Base-by-base conservation (phyloP, 768 basidiomycete species). In the Mycena filopes region DNA sequence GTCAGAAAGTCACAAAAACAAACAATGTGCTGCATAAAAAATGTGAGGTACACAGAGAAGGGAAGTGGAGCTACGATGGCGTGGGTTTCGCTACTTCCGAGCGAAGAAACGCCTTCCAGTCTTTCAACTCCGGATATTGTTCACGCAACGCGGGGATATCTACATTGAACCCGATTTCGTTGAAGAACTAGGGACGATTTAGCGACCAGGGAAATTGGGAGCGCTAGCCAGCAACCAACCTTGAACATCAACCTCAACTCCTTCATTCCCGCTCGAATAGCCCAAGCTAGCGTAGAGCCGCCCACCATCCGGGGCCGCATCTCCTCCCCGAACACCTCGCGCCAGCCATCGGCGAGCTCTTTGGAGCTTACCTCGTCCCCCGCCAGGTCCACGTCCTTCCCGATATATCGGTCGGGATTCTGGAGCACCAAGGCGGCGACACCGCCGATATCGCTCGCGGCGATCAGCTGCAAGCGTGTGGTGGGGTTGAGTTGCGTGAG, bases 241-340 rank as follows among this genome's bases (percentile, higher is more conserved):
- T 60, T 49, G 55, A 66, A 66, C 65, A 66, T 66, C 23, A 51
- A 20, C 41, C 60, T 31, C 11, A 66, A 6, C 48, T 66, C 65
- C 26, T 45, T 50, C 31, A 18, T 53, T 11, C 38, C 59, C 40
- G 9, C 12, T 5, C 60, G 47, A 12, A 53, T 25, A 1, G 49
- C 47, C 55, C 55, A 56, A 7, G 55, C 41, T 7, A 62, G 31
- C 2, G 55, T 26, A 12, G 11, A 31, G 18, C 60, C 53, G 6
- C 55, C 55, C 12, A 62, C 6, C 46, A 55, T 48, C 31, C 36
- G 51, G 11, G 53, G 65, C 11, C 41, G 53, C 54, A 67, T 45
- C 43, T 62, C 54, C 20, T 26, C 51, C 2, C 55, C 60, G 15
- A 48, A 59, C 9, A 59, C 66, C 45, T 63, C 56, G 20, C 60